A percentile compares a stretch with the other conserved stretches of the same genome.
phyloP scores from a whole-genome alignment of 352 stramenopile genomes.

The Phytopythium sindhum region DNA sequence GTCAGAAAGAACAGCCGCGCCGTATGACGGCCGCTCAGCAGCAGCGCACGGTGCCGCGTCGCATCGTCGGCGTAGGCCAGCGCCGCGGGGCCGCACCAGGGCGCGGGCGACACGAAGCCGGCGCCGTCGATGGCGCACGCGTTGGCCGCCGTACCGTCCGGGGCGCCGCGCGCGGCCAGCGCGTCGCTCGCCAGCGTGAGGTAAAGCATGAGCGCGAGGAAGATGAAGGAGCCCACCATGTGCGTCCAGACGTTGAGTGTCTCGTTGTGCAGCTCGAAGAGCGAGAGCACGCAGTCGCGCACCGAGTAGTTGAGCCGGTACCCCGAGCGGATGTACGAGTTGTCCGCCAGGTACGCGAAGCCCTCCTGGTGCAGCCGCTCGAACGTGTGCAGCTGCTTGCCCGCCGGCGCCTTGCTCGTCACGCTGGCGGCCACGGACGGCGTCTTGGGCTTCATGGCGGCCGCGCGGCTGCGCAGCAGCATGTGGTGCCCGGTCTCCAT shows the following conservation, averaged over 20 bases:
- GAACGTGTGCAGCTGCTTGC: conserved; percentile 58
- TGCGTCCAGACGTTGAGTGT: conserved; percentile 89
- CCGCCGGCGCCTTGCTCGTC: neutral
- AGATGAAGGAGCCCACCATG: conserved; percentile 84
- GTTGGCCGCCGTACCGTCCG: conserved; percentile 1
- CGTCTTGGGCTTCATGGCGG: conserved; percentile 5
- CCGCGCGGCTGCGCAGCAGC: conserved; percentile 28
- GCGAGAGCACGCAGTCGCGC: conserved; percentile 67
- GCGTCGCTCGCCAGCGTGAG: conserved; percentile 54
- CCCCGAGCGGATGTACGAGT: conserved; percentile 84
- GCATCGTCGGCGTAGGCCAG: neutral
- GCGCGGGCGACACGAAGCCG: conserved; percentile 14
- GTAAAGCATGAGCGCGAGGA: conserved; percentile 74
- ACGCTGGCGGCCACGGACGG: neutral
- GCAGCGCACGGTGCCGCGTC: conserved; percentile 24
- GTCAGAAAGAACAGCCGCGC: conserved; percentile 38
- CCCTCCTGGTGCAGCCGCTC: conserved; percentile 74
- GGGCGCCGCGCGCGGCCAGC: conserved; percentile 15
- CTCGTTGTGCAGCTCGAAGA: conserved; percentile 89
- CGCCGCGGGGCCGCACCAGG: conserved; percentile 20
- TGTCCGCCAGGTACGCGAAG: conserved; percentile 80
- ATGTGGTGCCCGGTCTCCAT: conserved; percentile 43
- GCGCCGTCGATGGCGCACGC: conserved; percentile 12
- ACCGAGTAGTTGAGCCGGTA: conserved; percentile 85
- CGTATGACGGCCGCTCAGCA: conserved; percentile 51